Evolutionary conservation across 2,329 filamentous ascomycete genomes (phyloP).

Genomic region (Penicillium frequentans): DNA sequence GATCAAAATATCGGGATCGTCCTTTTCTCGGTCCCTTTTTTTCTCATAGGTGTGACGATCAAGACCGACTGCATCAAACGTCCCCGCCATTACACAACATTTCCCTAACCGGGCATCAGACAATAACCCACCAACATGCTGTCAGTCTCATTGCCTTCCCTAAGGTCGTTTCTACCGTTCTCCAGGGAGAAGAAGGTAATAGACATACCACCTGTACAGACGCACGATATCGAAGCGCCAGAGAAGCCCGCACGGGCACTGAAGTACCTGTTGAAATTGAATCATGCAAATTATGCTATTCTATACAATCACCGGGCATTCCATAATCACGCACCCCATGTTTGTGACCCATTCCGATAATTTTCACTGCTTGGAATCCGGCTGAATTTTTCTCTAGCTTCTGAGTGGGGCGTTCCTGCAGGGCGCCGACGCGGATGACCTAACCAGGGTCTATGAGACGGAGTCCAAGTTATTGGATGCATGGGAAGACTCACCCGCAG

Average conservation of each 20-base stretch:
- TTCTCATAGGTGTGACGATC: neutral
- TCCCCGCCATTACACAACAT: neutral
- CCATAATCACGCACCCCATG: conserved; percentile 81
- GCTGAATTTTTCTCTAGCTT: conserved; percentile 48
- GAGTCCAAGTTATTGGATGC: conserved; percentile 71
- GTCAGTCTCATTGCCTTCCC: conserved; percentile 21
- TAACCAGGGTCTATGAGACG: conserved; percentile 78
- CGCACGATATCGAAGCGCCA: conserved; percentile 75
- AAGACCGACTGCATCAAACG: neutral
- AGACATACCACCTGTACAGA: conserved; percentile 65
- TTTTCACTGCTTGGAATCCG: neutral
- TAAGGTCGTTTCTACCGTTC: conserved; percentile 28
- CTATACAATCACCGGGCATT: conserved; percentile 72
- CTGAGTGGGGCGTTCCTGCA: conserved; percentile 84
- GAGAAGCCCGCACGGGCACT: conserved; percentile 80
- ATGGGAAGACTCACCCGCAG: conserved; percentile 81
- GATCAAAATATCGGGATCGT: neutral
- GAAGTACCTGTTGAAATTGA: conserved; percentile 87
- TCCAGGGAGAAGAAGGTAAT: conserved; percentile 29
- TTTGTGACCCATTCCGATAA: conserved; percentile 28
- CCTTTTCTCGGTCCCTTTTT: neutral
- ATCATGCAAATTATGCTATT: conserved; percentile 86
- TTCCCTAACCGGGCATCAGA: neutral
- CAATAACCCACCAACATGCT: neutral
- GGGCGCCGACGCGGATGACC: conserved; percentile 69